Percentiles rank a stretch among this genome's conserved stretches.
Conservation (phyloP, 805 yeast genomes). For the Wickerhamiella dianesei region DNA sequence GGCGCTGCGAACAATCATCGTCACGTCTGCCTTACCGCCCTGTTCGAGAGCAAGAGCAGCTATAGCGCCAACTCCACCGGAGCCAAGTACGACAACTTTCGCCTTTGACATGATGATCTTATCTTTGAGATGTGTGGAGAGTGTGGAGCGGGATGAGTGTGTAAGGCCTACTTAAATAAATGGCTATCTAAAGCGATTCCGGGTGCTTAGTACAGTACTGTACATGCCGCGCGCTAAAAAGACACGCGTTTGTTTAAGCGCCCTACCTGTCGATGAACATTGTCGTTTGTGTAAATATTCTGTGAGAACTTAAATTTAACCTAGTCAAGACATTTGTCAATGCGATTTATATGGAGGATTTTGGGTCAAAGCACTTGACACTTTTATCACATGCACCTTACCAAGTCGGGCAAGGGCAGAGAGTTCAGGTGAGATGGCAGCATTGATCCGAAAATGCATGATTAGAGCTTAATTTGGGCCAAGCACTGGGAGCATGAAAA, state of each 20-base stretch:
- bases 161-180: neutral
- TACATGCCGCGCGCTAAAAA: no score
- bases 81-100: constrained; percentile 52
- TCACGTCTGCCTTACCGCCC: constrained; percentile 37
- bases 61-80: constrained; percentile 80
- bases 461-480: neutral
- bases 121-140: neutral
- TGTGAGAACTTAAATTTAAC: no score
- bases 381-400: neutral
- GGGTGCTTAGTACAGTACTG: no score
- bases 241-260: no score
- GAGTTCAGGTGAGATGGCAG: neutral
- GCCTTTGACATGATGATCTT: constrained; percentile 7
- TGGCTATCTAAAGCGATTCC: neutral
- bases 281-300: no score
- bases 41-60: constrained; percentile 49
- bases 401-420: neutral
- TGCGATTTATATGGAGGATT: no score
- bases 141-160: neutral
- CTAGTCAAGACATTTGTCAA: no score
- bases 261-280: no score
- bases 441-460: neutral
- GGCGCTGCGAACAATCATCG: constrained; percentile 54
- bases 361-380: no score
- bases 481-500: neutral